Base-by-base conservation (phyloP, 257 asterid genomes). In the Fraxinus quadrangulata region DNA sequence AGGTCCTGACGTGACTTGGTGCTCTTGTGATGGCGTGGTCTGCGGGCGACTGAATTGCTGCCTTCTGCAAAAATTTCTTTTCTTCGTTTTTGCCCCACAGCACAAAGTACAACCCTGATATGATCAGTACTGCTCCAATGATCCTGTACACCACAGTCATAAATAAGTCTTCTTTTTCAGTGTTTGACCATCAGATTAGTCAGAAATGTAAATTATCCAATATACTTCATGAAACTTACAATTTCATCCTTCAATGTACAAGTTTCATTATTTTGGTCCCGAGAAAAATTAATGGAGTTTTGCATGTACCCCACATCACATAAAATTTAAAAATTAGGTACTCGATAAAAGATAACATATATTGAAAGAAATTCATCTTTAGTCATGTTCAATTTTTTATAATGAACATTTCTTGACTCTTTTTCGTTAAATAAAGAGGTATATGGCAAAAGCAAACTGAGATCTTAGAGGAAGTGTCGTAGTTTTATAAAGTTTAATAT, bases 31-130 rank as follows among this genome's bases (percentile, higher is more conserved):
- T 80, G 51, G 73, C 86, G 78, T 88, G 97, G 33, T 89, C 97
- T 77, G 85, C 86, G 76, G 89, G 71, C 34, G 90, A 81, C 86
- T 84, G 97, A 80, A 89, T 83, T 40, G 86, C 75, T 1, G 83
- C 84, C 85, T 42, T 85, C 40, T 70, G 80, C 9, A 89, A 86
- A 24, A 82, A 85, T 75, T 93, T 96, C 79, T 85, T 86, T 83
- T 96, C 99, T 78, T 92, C 94, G 66, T 84, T 92, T 72, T 96
- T 96, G 63, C 99, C 99, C 98, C 98, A 96, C 6, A 96, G 87
- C 8, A 94, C 98, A 37, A 96, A 42, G 84, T 96, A 96, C 81
- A 96, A 77, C n/a, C 99, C 99, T 1, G 85, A 24, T 80, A 96
- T 91, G 84, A 96, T 93, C 85, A 96, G 63, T 10, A 87, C 89